These are phyloP conservation scores for Apocynum venetum DNA, from an alignment of 257 asterid species.

Conservation along the genomic window DNA sequence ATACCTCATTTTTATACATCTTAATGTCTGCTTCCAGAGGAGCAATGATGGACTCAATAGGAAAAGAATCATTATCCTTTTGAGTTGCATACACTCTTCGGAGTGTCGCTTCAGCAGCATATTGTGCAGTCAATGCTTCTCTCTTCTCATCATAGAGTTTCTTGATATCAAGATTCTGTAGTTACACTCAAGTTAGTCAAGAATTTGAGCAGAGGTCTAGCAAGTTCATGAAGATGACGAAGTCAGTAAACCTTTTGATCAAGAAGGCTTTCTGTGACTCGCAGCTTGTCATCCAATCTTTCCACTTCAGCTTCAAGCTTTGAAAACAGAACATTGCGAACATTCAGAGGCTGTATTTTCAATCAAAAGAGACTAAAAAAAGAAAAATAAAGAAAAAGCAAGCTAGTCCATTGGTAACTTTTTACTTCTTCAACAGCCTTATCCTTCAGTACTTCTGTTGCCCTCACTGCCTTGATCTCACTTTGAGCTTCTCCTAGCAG, in stretches of 20 bases:
- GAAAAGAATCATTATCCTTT: conserved; percentile 60
- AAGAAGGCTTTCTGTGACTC: conserved; percentile 40
- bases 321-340: background rate
- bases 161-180: conserved; percentile 76
- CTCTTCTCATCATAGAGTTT: conserved; percentile 56
- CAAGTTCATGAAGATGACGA: background rate
- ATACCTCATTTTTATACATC: conserved; percentile 76
- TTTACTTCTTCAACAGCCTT: conserved; percentile 80
- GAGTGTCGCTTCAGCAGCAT: conserved; percentile 90
- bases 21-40: conserved; percentile 90
- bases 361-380: background rate
- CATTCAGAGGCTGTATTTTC: background rate
- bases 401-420: background rate
- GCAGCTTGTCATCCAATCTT: conserved; percentile 58
- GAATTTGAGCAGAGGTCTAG: background rate
- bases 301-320: conserved; percentile 57
- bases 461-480: conserved; percentile 68
- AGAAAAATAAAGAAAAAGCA: background rate
- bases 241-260: conserved; percentile 55
- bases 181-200: background rate
- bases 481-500: conserved; percentile 55
- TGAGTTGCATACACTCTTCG: conserved; percentile 76
- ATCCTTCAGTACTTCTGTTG: conserved; percentile 62
- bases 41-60: conserved; percentile 67
- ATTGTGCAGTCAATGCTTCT: conserved; percentile 77